Conservation (phyloP, 108 stramenopile genomes). For the Cyclotella atomus region DNA sequence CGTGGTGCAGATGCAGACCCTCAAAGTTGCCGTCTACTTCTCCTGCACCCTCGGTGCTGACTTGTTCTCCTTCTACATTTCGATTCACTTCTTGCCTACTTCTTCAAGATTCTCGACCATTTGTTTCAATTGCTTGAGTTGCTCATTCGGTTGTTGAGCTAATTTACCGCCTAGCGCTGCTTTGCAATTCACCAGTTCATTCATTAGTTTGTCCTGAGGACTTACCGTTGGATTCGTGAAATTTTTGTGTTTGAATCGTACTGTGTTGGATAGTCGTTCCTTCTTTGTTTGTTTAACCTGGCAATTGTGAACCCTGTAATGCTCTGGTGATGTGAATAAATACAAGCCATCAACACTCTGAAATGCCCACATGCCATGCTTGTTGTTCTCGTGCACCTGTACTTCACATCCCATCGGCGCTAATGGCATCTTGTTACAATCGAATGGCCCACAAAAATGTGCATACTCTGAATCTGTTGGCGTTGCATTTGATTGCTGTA, state of each 20-base stretch:
- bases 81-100: too few species aligned
- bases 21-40: too few species aligned
- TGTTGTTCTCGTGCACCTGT: constrained; percentile 4
- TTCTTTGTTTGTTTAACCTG: neutral
- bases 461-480: constrained; percentile 20
- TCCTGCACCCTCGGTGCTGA: neutral
- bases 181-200: neutral
- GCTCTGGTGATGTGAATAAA: neutral
- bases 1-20: too few species aligned
- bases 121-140: neutral
- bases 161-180: neutral
- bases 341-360: neutral
- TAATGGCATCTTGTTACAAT: constrained; percentile 10
- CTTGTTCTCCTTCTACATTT: too few species aligned
- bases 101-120: neutral
- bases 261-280: neutral
- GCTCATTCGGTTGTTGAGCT: neutral
- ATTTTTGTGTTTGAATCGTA: constrained; percentile 1
- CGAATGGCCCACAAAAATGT: constrained; percentile 10
- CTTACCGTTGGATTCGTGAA: neutral
- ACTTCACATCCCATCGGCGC: neutral
- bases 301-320: neutral
- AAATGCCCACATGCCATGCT: neutral
- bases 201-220: neutral
- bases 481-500: constrained; percentile 10